phyloP scores from a whole-genome alignment of 164 flowering plant species.

The Stephania cephalantha region DNA sequence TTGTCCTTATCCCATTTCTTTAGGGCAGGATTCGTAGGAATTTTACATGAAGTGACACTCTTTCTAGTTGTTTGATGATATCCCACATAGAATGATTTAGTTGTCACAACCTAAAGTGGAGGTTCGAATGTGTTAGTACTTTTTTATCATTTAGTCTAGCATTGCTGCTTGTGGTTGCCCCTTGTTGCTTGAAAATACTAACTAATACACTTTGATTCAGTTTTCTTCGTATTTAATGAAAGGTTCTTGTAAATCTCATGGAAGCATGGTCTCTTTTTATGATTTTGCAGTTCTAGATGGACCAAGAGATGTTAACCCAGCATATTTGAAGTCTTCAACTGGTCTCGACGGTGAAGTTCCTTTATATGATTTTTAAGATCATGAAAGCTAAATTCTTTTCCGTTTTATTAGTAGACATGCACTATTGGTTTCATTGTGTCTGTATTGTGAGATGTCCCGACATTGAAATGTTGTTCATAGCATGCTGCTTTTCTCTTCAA shows the following conservation, averaged over 20 bases:
- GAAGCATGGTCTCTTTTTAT: background rate
- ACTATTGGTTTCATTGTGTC: too few relatives aligned
- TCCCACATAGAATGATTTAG: background rate
- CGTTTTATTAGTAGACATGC: too few relatives aligned
- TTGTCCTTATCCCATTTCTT: too few relatives aligned
- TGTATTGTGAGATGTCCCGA: background rate
- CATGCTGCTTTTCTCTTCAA: too few relatives aligned
- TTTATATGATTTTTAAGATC: background rate
- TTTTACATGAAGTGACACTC: too few relatives aligned
- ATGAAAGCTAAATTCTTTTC: background rate
- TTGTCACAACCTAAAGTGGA: background rate
- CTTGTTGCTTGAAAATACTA: too few relatives aligned
- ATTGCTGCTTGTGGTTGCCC: too few relatives aligned
- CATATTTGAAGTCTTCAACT: conserved; percentile 62
- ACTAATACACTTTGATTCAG: background rate
- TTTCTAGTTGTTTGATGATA: too few relatives aligned
- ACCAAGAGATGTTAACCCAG: conserved; percentile 76
- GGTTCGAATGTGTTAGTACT: too few relatives aligned
- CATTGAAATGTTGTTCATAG: background rate
- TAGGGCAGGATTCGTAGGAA: too few relatives aligned
- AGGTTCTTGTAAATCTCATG: too few relatives aligned
- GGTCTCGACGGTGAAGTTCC: conserved; percentile 72
- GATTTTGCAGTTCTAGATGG: conserved; percentile 78
- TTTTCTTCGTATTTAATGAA: background rate
- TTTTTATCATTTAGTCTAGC: too few relatives aligned